phyloP scores from a whole-genome alignment of 2,329 filamentous ascomycete species.

The Penicillium sp. region DNA sequence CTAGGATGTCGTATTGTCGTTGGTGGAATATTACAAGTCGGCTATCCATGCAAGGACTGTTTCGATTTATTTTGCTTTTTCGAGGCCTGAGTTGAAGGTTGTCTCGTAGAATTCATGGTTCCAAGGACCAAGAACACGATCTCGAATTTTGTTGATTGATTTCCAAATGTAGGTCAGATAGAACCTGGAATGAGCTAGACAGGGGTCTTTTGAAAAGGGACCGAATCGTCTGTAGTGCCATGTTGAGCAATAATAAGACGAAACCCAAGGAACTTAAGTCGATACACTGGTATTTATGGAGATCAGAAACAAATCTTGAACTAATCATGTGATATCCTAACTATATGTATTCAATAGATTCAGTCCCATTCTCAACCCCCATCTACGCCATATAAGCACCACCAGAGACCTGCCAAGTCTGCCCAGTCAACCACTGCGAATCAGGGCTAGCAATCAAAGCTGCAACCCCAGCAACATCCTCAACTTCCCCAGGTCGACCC shows the following conservation, averaged over 20 bases:
- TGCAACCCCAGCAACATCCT: slow-evolving; percentile 22
- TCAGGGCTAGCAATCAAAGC: slow-evolving; percentile 24
- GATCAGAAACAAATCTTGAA: background rate
- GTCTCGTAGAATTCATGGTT: slow-evolving; percentile 31
- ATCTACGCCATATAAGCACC: slow-evolving; percentile 21
- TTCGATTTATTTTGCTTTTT: slow-evolving; percentile 27
- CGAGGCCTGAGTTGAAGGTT: slow-evolving; percentile 20
- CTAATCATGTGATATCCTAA: background rate
- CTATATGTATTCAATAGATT: background rate
- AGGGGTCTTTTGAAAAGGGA: background rate
- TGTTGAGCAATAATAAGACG: too few species aligned
- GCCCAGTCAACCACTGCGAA: slow-evolving; percentile 26
- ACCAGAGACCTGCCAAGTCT: slow-evolving; percentile 24
- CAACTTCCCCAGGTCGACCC: slow-evolving; percentile 18
- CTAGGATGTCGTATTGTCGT: slow-evolving; percentile 25
- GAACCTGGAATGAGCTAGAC: slow-evolving; percentile 21
- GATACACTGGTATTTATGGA: too few species aligned
- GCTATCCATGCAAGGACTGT: slow-evolving; percentile 24
- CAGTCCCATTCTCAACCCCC: background rate
- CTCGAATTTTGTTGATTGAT: slow-evolving; percentile 26
- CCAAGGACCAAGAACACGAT: slow-evolving; percentile 26
- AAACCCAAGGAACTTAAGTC: too few species aligned
- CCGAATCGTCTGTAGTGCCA: background rate
- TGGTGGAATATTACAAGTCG: slow-evolving; percentile 29
- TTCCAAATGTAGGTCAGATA: slow-evolving; percentile 30